Base-by-base conservation (phyloP, 192 early-diverging fungal genomes). In the Umbelopsis vinacea region DNA sequence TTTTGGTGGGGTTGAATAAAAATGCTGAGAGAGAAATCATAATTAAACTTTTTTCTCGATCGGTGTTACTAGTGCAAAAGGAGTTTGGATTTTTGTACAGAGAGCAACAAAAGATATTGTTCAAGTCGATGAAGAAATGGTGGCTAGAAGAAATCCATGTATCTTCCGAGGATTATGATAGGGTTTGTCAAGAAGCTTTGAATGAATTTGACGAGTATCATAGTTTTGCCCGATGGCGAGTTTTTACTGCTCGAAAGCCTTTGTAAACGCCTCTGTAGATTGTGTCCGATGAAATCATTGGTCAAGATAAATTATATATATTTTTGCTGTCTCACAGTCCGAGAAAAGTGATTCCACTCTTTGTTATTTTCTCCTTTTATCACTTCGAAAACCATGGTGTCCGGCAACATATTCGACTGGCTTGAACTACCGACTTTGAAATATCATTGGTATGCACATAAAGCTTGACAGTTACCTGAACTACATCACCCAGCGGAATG, bases 371-470 rank as follows among this genome's bases (percentile, higher is more conserved):
- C 21, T 66, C 37, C 22, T 74, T 24, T 46, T 37, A 50, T 40
- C 21, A 19, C 37, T 66, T 29, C 37, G 57, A 38, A 40, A 69
- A 57, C n/a, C 45, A n/a, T 40, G 21, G 73, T 67, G 17, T 57
- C 23, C 45, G 35, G 68, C 53, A 57, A 55, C 60, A 46, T 86
- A 66, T 86, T 89, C 71, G 77, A 80, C 26, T 73, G 84, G 37
- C 68, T 90, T 47, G 88, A 85, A 6, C 71, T 94, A 45, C 79
- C 83, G 22, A 84, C 76, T 37, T 79, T 94, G 33, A 73, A 74
- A 40, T 52, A 85, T 54, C 90, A 92, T 80, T 92, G 91, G 90
- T 88, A 88, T 29, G 83, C 83, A 0, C 6, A 4, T 43, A 43
- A 7, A 7, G 40, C 6, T 11, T 43, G 40, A 43, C 40, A 43